Evolutionary conservation across 2,329 filamentous ascomycete genomes (phyloP).

Genomic region (Onygenales sp.): DNA sequence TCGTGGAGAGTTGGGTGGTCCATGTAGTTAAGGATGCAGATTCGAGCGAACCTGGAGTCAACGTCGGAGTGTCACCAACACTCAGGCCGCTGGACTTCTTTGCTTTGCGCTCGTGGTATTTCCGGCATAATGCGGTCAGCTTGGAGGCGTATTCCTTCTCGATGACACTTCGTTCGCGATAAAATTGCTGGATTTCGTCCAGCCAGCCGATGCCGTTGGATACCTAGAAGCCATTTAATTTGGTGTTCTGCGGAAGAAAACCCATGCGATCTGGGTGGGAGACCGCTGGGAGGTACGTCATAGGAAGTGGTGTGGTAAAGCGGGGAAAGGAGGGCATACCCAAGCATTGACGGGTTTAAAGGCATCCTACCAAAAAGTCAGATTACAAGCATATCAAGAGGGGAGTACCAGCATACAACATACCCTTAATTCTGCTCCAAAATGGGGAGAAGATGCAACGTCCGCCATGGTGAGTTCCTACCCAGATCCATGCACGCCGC

Average conservation of each 20-base stretch:
- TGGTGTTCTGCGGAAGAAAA: background rate
- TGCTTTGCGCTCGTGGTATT: slow-evolving; percentile 94
- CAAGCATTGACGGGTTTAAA: slow-evolving; percentile 93
- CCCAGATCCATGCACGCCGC: background rate
- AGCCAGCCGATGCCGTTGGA: slow-evolving; percentile 85
- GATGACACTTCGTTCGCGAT: slow-evolving; percentile 84
- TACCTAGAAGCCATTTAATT: slow-evolving; percentile 40
- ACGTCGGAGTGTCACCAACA: slow-evolving; percentile 82
- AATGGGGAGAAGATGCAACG: slow-evolving; percentile 72
- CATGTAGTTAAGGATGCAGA: slow-evolving; percentile 95
- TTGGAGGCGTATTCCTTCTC: slow-evolving; percentile 96
- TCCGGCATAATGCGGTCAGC: slow-evolving; percentile 78
- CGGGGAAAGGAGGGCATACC: slow-evolving; percentile 40
- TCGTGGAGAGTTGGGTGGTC: slow-evolving; percentile 83
- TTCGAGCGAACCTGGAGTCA: slow-evolving; percentile 93
- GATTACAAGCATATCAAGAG: background rate
- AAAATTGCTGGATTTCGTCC: slow-evolving; percentile 94
- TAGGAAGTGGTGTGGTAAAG: slow-evolving; percentile 9
- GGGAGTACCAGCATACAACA: background rate
- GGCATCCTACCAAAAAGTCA: slow-evolving; percentile 59
- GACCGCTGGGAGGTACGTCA: slow-evolving; percentile 7
- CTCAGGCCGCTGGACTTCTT: slow-evolving; percentile 80
- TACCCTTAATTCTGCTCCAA: slow-evolving; percentile 87
- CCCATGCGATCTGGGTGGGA: background rate
- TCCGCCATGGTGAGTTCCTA: slow-evolving; percentile 57